Conservation (phyloP, 164 flowering plant species). For the Buxus sempervirens region DNA sequence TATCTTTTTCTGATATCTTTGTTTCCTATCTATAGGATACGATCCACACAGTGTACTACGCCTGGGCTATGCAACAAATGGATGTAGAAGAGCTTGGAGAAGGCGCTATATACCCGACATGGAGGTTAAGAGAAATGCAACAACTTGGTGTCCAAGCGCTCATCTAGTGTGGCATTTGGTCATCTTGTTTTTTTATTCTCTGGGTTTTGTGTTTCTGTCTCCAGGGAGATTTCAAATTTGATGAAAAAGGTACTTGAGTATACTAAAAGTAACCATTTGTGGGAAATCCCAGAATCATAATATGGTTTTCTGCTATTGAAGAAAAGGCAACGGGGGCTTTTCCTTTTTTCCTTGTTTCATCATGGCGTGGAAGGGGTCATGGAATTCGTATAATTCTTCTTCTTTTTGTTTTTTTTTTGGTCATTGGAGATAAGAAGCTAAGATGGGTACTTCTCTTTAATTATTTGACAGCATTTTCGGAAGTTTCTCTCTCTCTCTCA, state of each 20-base stretch:
- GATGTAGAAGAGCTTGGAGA: conserved; percentile 72
- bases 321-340: too few relatives aligned
- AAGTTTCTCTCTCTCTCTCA: too few relatives aligned
- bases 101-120: conserved; percentile 64
- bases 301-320: too few relatives aligned
- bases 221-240: background rate
- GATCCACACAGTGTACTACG: conserved; percentile 78
- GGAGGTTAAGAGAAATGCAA: conserved; percentile 92
- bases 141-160: conserved; percentile 76
- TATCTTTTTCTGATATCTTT: background rate
- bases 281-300: too few relatives aligned
- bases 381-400: too few relatives aligned
- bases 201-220: background rate
- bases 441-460: too few relatives aligned
- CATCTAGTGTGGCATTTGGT: conserved; percentile 34
- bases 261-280: too few relatives aligned
- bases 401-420: too few relatives aligned
- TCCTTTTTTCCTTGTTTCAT: too few relatives aligned
- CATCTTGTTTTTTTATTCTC: background rate
- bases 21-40: conserved; percentile 53
- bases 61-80: conserved; percentile 91
- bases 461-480: too few relatives aligned
- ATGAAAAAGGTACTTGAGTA: background rate
- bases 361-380: too few relatives aligned
- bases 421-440: too few relatives aligned